These are phyloP conservation scores for Kwoniella botswanensis DNA, from an alignment of 768 basidiomycete genomes.

Conservation along the genomic window DNA sequence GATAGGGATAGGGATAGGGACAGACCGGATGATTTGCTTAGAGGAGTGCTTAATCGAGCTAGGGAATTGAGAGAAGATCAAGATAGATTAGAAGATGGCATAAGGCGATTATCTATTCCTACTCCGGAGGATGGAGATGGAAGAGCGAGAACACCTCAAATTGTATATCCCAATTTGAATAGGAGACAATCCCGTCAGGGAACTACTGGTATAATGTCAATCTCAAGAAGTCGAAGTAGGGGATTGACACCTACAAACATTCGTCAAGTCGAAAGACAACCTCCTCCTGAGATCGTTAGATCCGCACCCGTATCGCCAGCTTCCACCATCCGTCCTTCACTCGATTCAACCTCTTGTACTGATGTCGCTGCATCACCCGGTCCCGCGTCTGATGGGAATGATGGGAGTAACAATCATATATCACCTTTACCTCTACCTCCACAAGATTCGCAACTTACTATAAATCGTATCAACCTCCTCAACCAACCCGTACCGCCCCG, in stretches of 20 bases:
- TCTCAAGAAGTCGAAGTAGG: constrained; percentile 5
- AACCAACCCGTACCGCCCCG: constrained; percentile 11
- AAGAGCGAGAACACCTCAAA: background rate
- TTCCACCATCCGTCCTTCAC: constrained; percentile 4
- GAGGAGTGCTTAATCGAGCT: constrained; percentile 14
- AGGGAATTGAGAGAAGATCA: constrained; percentile 24
- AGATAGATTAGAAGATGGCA: constrained; percentile 17
- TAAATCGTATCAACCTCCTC: background rate
- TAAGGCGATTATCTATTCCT: background rate
- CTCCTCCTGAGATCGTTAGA: constrained; percentile 23
- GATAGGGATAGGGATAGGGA: background rate
- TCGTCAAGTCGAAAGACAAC: constrained; percentile 6
- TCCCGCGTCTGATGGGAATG: background rate
- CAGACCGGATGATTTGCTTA: constrained; percentile 6
- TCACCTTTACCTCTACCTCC: background rate
- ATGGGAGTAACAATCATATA: background rate
- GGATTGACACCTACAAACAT: constrained; percentile 26
- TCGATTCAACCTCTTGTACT: background rate
- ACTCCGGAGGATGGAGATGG: background rate
- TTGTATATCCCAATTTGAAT: background rate
- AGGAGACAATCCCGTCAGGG: constrained; percentile 2
- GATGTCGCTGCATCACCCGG: background rate
- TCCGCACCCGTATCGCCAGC: constrained; percentile 12
- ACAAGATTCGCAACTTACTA: too few relatives aligned
- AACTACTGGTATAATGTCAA: background rate